Evolutionary conservation across 495 filamentous ascomycete genomes (phyloP).

Genomic region (Achaetomiella virescens): DNA sequence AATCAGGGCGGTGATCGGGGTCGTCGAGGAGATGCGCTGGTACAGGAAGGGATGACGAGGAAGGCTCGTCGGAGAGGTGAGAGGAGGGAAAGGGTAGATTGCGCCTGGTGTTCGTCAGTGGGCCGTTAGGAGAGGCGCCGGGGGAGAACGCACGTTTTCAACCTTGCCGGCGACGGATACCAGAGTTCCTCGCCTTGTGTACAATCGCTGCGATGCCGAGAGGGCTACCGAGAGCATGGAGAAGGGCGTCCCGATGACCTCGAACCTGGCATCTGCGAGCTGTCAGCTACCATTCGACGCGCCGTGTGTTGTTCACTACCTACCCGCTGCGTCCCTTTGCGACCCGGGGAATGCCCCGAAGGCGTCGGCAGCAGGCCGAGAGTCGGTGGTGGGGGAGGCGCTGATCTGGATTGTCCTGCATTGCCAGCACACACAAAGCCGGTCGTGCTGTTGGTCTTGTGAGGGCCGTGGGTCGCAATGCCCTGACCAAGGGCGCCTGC

Average conservation of each 20-base stretch:
- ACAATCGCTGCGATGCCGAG: conserved; percentile 86
- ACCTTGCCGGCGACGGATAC: conserved; percentile 84
- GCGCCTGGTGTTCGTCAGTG: conserved; percentile 41
- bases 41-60: conserved; percentile 87
- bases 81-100: conserved; percentile 83
- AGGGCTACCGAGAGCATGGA: conserved; percentile 89
- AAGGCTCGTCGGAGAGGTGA: conserved; percentile 70
- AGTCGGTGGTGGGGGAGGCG: conserved; percentile 44
- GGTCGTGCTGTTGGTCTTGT: conserved; percentile 2
- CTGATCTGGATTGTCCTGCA: conserved; percentile 51
- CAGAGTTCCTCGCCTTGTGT: conserved; percentile 83
- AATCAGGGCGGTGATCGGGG: conserved; percentile 77
- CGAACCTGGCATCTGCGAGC: conserved; percentile 77
- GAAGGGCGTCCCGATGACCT: conserved; percentile 81
- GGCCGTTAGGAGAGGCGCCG: neutral
- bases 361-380: conserved; percentile 40
- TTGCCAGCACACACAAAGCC: conserved; percentile 38
- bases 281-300: conserved; percentile 12
- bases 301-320: conserved; percentile 11
- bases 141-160: conserved; percentile 60
- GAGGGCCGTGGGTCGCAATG: conserved; percentile 16
- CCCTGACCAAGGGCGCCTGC: conserved; percentile 21
- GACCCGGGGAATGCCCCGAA: conserved; percentile 35
- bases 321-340: conserved; percentile 36
- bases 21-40: conserved; percentile 79